These are phyloP conservation scores for Neostapfia colusana DNA, from an alignment of 176 grass and related monocot genomes.

Conservation along the genomic window DNA sequence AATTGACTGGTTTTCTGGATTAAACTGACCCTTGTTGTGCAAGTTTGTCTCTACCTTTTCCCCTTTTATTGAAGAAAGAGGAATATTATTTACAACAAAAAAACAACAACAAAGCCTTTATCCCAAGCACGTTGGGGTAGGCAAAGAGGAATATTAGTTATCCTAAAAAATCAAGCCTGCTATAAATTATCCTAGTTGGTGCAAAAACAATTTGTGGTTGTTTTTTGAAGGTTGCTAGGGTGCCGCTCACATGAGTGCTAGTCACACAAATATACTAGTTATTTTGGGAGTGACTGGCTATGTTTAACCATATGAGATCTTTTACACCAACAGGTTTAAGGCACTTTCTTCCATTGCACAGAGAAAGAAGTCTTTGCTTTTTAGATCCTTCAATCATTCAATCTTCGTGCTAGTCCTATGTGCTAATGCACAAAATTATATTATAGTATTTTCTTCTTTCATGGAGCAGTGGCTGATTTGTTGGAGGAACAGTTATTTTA, in stretches of 20 bases:
- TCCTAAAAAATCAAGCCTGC: background rate
- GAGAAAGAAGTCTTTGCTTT: background rate
- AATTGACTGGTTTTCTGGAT: background rate
- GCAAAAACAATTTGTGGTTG: background rate
- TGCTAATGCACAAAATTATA: background rate
- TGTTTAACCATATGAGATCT: constrained; percentile 7
- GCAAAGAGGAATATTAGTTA: background rate
- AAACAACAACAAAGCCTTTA: too few relatives aligned
- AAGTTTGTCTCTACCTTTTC: background rate
- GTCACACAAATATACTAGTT: background rate
- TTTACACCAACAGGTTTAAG: background rate
- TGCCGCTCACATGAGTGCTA: background rate
- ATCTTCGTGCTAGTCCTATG: background rate
- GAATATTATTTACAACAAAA: too few relatives aligned
- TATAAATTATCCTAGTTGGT: background rate
- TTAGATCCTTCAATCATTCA: background rate
- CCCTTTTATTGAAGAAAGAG: background rate
- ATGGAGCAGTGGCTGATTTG: background rate
- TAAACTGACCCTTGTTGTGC: background rate
- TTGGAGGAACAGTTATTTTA: constrained; percentile 1
- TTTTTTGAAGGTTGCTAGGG: background rate
- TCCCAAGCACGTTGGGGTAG: too few relatives aligned
- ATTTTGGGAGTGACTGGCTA: constrained; percentile 1
- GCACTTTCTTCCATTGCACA: background rate
- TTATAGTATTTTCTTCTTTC: background rate